phyloP scores from a whole-genome alignment of 345 rosid genomes.

The Eucalyptus curtisii region DNA sequence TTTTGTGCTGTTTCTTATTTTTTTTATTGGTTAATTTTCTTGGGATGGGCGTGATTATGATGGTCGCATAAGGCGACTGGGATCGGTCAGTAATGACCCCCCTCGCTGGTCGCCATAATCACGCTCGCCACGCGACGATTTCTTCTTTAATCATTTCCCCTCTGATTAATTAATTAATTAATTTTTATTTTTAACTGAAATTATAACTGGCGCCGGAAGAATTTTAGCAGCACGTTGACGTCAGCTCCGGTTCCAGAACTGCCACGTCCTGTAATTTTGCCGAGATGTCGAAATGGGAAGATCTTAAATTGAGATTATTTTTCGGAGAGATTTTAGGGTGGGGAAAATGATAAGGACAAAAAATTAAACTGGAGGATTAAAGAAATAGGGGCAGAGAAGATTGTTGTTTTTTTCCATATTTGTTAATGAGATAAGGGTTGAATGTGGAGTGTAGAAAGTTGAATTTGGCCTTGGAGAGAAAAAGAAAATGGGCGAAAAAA shows the following conservation, averaged over 20 bases:
- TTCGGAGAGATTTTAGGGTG: not conserved
- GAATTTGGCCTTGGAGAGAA: not conserved
- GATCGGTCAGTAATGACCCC: not conserved
- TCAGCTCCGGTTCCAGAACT: not conserved
- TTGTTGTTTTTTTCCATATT: not conserved
- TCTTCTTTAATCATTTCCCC: not conserved
- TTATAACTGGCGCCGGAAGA: not conserved
- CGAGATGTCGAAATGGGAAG: not conserved
- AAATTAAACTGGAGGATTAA: not conserved
- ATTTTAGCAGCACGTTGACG: not conserved
- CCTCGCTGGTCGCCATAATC: not conserved
- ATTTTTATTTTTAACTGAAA: not conserved
- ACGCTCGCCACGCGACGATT: not conserved
- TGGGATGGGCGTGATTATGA: not conserved
- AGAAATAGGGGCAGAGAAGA: not conserved
- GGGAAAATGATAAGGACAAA: not conserved
- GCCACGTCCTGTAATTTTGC: not conserved
- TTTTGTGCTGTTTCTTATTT: not conserved
- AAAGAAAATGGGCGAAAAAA: not conserved
- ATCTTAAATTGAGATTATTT: not conserved
- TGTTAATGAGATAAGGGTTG: not conserved
- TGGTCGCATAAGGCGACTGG: not conserved
- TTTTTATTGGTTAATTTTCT: not conserved
- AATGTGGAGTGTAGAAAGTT: not conserved
- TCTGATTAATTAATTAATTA: not conserved